Evolutionary conservation across 2,329 filamentous ascomycete genomes (phyloP), one percentile per base, ranked within the genome.

Genomic region (Trichoderma pleuroti): DNA sequence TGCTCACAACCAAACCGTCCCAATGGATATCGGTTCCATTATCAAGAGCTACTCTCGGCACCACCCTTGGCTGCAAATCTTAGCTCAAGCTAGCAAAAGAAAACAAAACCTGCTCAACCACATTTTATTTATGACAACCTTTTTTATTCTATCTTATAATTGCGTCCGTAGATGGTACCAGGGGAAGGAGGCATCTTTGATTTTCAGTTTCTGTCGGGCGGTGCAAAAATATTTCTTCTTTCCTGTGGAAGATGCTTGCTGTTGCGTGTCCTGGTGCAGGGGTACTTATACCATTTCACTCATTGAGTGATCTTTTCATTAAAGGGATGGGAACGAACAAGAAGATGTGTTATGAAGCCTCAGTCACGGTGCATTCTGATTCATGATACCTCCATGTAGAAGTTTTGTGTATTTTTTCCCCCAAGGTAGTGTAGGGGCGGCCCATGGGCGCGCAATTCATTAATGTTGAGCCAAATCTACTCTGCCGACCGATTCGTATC

Each of bases 21-120:
- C 83, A 30, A 83, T 91, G 72, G 80, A 89, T 73, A 82, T 89
- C 59, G 82, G 81, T 46, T 73, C 77, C 16, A 84, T 85, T 11
- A 76, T 88, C 57, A 76, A 80, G 73, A 75, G 76, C 36, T 73
- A n/a, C 74, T 16, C 72, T 83, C 30, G 73, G 39, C 24, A 56
- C 54, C 11, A 46, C 61, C 18, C 21, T 72, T 14, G 32, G 49
- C 34, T 72, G 71, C 56, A 52, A 24, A 10, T 4, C 60, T 28
- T 28, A 70, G 52, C 46, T 66, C 30, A 18, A 70, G 16, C 57
- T 61, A 68, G 39, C n/a, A 6, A 11, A 57, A 11, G 14, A 24
- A 39, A 14, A 21, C 34, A n/a, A 9, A 36, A 68, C 26, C 21
- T 30, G 36, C 12, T 66, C 69, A 39, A 67, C 16, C 12, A 30